A percentile compares a stretch with the other conserved stretches of the same genome.
Evolutionary conservation across 2,329 filamentous ascomycete genomes (phyloP).

Genomic region (Aspergillus chevalieri): DNA sequence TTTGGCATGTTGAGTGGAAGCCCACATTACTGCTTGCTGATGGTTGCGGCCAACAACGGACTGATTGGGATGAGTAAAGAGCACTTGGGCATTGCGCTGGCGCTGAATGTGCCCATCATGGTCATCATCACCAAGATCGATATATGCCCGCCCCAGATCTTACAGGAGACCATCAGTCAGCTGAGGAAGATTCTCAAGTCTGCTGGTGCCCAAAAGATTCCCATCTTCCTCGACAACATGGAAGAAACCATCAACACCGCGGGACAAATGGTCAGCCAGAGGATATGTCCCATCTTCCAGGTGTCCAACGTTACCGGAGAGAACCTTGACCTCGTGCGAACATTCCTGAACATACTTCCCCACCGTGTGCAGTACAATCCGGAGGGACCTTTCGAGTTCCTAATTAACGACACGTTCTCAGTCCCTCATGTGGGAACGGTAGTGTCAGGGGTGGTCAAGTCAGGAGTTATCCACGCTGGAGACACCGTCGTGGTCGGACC

Average conservation of each 20-base stretch:
- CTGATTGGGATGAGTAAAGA: constrained; percentile 98
- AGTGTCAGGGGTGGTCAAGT: constrained; percentile 86
- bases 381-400: constrained; percentile 84
- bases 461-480: constrained; percentile 80
- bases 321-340: constrained; percentile 81
- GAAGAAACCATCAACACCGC: constrained; percentile 94
- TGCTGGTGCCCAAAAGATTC: constrained; percentile 88
- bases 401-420: constrained; percentile 95
- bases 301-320: constrained; percentile 96
- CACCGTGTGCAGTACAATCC: constrained; percentile 90
- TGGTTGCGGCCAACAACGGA: constrained; percentile 98
- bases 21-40: constrained; percentile 93
- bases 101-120: constrained; percentile 95
- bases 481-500: constrained; percentile 85
- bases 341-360: constrained; percentile 90
- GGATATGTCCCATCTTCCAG: constrained; percentile 95
- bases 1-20: constrained; percentile 91
- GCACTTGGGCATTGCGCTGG: constrained; percentile 88
- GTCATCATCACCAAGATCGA: constrained; percentile 97
- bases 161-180: constrained; percentile 87
- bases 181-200: constrained; percentile 90
- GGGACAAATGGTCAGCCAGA: constrained; percentile 87
- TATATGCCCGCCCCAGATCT: constrained; percentile 91
- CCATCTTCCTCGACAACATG: constrained; percentile 85
- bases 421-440: constrained; percentile 96